phyloP scores from a whole-genome alignment of 148 eudicot genomes.

The Silene conica region DNA sequence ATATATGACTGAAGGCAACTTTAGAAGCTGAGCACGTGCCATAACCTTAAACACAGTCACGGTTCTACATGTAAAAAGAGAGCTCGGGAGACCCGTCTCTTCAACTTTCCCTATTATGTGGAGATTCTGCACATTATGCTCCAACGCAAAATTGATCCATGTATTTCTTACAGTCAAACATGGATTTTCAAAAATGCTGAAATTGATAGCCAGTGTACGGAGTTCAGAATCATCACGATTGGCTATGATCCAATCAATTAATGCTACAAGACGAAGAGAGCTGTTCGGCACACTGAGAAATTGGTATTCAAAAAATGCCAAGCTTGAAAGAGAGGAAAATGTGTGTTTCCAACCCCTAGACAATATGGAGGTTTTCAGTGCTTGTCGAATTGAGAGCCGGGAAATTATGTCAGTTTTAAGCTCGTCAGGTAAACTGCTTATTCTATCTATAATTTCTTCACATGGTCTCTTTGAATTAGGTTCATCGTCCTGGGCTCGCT shows the following conservation, averaged over 20 bases:
- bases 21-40: not conserved
- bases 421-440: not conserved
- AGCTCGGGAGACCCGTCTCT: not conserved
- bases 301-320: not conserved
- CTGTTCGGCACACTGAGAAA: not conserved
- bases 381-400: not conserved
- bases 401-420: not conserved
- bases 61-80: not conserved
- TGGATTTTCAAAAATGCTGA: not conserved
- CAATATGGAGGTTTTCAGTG: not conserved
- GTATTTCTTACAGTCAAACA: not conserved
- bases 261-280: not conserved
- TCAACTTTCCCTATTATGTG: not conserved
- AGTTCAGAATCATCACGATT: not conserved
- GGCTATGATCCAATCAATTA: not conserved
- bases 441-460: not conserved
- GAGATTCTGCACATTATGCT: slow-evolving; percentile 1
- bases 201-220: not conserved
- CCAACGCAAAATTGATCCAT: slow-evolving; percentile 1
- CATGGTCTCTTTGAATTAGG: not conserved
- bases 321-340: not conserved
- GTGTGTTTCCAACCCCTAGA: not conserved
- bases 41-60: not conserved
- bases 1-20: not conserved
- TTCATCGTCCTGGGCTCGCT: not conserved